These are phyloP conservation scores for Eremothecium cymbalariae DNA, from an alignment of 1,139 yeast genomes.

Conservation along the genomic window DNA sequence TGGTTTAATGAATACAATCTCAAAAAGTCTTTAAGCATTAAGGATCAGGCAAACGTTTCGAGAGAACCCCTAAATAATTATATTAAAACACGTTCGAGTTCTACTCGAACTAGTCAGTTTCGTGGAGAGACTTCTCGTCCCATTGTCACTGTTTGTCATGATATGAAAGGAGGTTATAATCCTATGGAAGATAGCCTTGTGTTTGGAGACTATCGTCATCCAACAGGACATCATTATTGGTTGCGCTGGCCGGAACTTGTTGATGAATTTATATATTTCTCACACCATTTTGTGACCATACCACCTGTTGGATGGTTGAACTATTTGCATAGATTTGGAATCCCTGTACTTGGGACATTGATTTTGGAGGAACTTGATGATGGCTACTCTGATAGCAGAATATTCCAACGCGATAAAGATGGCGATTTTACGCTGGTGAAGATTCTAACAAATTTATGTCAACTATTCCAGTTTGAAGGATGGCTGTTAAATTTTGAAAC, in stretches of 20 bases:
- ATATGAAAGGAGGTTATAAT: slow-evolving; percentile 34
- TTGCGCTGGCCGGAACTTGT: slow-evolving; percentile 34
- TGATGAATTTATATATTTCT: slow-evolving; percentile 35
- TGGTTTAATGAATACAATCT: slow-evolving; percentile 7
- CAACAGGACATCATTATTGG: slow-evolving; percentile 30
- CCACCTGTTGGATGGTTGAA: slow-evolving; percentile 37
- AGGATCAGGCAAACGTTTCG: slow-evolving; percentile 7
- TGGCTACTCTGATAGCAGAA: slow-evolving; percentile 24
- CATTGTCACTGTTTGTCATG: slow-evolving; percentile 33
- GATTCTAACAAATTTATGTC: slow-evolving; percentile 22
- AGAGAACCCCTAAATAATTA: slow-evolving; percentile 8
- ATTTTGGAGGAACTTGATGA: slow-evolving; percentile 32
- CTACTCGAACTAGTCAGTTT: neutral
- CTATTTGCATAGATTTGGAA: slow-evolving; percentile 32
- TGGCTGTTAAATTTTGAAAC: slow-evolving; percentile 35
- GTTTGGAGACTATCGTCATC: slow-evolving; percentile 34
- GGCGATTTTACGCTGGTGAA: slow-evolving; percentile 28
- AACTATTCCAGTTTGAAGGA: slow-evolving; percentile 35
- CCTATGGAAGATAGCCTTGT: slow-evolving; percentile 31
- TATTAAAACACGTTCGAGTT: neutral
- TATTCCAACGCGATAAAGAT: slow-evolving; percentile 20
- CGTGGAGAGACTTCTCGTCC: slow-evolving; percentile 2
- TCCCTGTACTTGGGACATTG: slow-evolving; percentile 34
- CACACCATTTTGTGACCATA: slow-evolving; percentile 33
- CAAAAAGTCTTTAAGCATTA: slow-evolving; percentile 1